These are phyloP conservation scores for Diplotaxis tenuifolia DNA, from an alignment of 345 rosid genomes.

Conservation along the genomic window DNA sequence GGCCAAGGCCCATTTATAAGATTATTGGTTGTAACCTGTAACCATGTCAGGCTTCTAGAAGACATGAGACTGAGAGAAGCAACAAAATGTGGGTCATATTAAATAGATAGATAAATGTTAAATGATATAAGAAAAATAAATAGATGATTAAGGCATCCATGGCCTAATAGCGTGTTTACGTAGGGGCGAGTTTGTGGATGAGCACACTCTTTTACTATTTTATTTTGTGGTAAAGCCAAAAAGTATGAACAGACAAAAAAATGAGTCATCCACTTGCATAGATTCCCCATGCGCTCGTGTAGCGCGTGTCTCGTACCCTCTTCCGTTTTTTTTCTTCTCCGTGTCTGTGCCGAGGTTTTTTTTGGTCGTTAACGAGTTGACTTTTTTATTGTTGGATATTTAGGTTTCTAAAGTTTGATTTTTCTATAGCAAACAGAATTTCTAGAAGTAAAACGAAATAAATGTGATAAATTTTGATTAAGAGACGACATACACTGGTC, in stretches of 20 bases:
- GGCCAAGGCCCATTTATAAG: constrained; percentile 3
- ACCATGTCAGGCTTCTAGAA: constrained; percentile 22
- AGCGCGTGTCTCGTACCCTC: constrained; percentile 6
- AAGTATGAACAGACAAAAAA: constrained; percentile 11
- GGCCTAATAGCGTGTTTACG: constrained; percentile 35
- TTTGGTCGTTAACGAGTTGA: constrained; percentile 19
- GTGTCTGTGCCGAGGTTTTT: constrained; percentile 34
- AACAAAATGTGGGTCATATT: not conserved
- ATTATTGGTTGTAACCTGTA: not conserved
- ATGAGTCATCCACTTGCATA: constrained; percentile 13
- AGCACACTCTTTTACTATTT: constrained; percentile 21
- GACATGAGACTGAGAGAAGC: not conserved
- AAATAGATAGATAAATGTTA: not conserved
- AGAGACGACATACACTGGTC: not conserved
- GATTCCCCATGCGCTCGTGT: not conserved
- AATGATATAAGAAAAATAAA: not conserved
- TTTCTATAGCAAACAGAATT: constrained; percentile 11
- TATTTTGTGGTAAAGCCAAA: not conserved
- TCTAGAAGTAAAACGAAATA: constrained; percentile 17
- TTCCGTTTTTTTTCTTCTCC: constrained; percentile 12
- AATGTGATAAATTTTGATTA: not conserved
- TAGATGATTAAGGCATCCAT: not conserved
- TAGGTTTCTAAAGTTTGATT: constrained; percentile 20
- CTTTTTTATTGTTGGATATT: not conserved
- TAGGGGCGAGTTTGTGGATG: constrained; percentile 29